Base-by-base conservation (phyloP, 2,329 filamentous ascomycete species). In the Penicillium concentricum region DNA sequence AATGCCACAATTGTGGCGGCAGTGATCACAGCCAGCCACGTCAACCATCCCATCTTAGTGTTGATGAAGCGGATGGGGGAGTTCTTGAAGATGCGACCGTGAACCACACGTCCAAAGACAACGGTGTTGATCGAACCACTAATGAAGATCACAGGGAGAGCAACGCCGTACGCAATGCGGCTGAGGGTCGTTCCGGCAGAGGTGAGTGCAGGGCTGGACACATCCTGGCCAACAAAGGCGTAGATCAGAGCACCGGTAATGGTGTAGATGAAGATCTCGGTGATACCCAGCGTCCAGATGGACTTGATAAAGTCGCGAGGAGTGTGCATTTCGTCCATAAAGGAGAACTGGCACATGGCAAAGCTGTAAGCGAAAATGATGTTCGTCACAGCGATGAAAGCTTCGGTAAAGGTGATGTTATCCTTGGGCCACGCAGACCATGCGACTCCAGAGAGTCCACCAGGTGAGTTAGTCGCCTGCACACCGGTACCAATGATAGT, bases 1-100 rank as follows among this genome's bases (percentile, higher is more conserved):
- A 93, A 94, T 4, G 90, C 90, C 13, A 88, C 65, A n/a, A 92
- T 75, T 87, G 91, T 95, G 2, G 88, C 89, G 0, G 72, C 52
- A 2, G 51, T 37, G 13, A 70, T 68, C 5, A 73, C 53, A 12
- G 41, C 57, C 18, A 70, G 44, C 70, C 70, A 73, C 8, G 70
- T 70, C 20, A 66, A 46, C 70, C 70, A 73, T 24, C 70, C 68
- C 61, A 68, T 71, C 55, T 64, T 68, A 26, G 67, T 69, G 61
- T 72, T 70, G 46, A 69, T 63, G 51, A 68, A 70, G 46, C 67
- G 69, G 57, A 76, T 75, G 16, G 66, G 61, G 15, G 65, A 67
- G 56, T 70, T 67, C 20, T 65, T 65, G 56, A 69, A 72, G 26
- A 71, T 61, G 32, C 69, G 65, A 35, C 71, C 69, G 48, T 72